Percentiles rank a stretch among this genome's conserved stretches.
Conservation (phyloP, 805 yeast species). For the Saturnispora sanitii region DNA sequence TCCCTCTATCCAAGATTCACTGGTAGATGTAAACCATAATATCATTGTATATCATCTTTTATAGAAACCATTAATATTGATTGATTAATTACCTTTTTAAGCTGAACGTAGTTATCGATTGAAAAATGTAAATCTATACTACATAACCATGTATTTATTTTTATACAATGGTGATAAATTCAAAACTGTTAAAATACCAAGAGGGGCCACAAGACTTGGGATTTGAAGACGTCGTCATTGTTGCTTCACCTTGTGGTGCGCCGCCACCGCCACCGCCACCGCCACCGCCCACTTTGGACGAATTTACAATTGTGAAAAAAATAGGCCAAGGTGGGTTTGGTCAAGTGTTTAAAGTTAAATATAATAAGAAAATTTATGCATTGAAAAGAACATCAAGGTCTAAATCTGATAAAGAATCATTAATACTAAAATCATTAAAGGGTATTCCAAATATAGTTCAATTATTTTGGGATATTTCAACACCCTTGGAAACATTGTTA, state of each 20-base stretch:
- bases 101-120: too few relatives aligned
- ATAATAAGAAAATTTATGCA: constrained; percentile 15
- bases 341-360: constrained; percentile 45
- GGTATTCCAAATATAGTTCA: not conserved
- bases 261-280: too few relatives aligned
- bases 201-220: not conserved
- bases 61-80: not conserved
- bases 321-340: constrained; percentile 92
- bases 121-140: too few relatives aligned
- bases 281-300: not conserved
- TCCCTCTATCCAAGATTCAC: constrained; percentile 95
- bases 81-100: too few relatives aligned
- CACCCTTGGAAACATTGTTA: constrained; percentile 38
- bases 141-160: too few relatives aligned
- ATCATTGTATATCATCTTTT: too few relatives aligned
- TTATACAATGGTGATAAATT: not conserved
- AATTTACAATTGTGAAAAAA: constrained; percentile 1
- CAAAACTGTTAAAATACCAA: not conserved
- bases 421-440: not conserved
- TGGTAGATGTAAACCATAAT: constrained; percentile 92
- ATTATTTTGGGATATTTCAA: constrained; percentile 8
- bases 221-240: not conserved
- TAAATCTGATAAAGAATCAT: not conserved
- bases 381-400: constrained; percentile 18
- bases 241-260: too few relatives aligned